These are phyloP conservation scores for Aspergillus glaucus DNA, from an alignment of 2,329 filamentous ascomycete species.

Conservation along the genomic window DNA sequence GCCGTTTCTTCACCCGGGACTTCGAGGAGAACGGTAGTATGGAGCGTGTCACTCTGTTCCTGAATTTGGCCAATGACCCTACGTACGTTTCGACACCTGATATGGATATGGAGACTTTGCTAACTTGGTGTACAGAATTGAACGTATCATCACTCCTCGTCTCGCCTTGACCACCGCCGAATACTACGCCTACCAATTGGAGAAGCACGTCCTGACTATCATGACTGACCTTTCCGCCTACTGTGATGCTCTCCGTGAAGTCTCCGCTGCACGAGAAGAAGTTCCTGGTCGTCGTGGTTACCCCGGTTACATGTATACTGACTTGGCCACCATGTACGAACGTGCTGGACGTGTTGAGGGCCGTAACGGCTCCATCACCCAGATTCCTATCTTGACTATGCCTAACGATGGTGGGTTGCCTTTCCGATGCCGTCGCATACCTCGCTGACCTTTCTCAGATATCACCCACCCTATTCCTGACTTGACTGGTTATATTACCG, in stretches of 20 bases:
- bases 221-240: slow-evolving; percentile 96
- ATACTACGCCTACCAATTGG: slow-evolving; percentile 99
- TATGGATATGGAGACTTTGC: background rate
- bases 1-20: slow-evolving; percentile 95
- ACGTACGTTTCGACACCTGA: slow-evolving; percentile 58
- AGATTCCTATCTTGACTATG: slow-evolving; percentile 99
- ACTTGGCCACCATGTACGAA: slow-evolving; percentile 99
- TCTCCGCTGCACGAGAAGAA: slow-evolving; percentile 96
- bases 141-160: slow-evolving; percentile 99
- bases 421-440: background rate
- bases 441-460: slow-evolving; percentile 45
- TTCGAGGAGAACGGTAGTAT: slow-evolving; percentile 99
- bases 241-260: slow-evolving; percentile 97
- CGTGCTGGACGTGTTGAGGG: slow-evolving; percentile 95
- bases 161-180: slow-evolving; percentile 96
- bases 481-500: slow-evolving; percentile 97
- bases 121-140: slow-evolving; percentile 59
- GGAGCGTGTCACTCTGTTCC: slow-evolving; percentile 94
- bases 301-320: slow-evolving; percentile 99
- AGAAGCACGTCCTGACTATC: slow-evolving; percentile 99
- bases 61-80: slow-evolving; percentile 98
- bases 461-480: slow-evolving; percentile 99
- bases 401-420: slow-evolving; percentile 73
- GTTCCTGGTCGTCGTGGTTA: slow-evolving; percentile 98
- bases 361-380: slow-evolving; percentile 96